These are phyloP conservation scores for Agrocybe chaxingu DNA, from an alignment of 768 basidiomycete genomes.

Conservation along the genomic window DNA sequence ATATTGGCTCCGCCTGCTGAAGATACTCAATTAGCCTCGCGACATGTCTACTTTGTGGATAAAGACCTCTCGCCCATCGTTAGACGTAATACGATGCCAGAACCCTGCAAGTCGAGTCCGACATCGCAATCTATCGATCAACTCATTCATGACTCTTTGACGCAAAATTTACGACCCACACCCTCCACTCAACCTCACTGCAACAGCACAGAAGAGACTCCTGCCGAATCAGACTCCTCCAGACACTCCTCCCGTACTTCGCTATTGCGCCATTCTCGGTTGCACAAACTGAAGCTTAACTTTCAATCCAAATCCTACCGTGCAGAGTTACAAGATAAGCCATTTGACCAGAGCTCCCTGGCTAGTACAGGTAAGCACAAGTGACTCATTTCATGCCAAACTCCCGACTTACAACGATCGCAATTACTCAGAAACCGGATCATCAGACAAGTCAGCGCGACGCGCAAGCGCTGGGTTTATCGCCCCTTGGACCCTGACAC, in stretches of 20 bases:
- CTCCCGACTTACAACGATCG: not conserved
- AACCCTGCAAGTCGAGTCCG: constrained; percentile 5
- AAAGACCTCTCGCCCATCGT: constrained; percentile 9
- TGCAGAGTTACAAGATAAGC: constrained; percentile 11
- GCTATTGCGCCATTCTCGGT: constrained; percentile 16
- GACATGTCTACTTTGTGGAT: constrained; percentile 32
- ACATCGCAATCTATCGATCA: not conserved
- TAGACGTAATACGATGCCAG: constrained; percentile 20
- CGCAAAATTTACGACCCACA: constrained; percentile 11
- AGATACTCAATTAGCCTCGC: constrained; percentile 10
- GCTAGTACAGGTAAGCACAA: constrained; percentile 18
- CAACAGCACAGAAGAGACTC: constrained; percentile 10
- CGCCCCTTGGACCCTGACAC: constrained; percentile 15
- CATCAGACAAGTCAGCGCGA: constrained; percentile 15
- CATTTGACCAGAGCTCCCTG: constrained; percentile 17
- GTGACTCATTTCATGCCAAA: constrained; percentile 5
- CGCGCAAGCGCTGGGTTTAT: constrained; percentile 20
- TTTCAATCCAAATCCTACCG: constrained; percentile 15
- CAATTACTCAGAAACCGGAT: constrained; percentile 9
- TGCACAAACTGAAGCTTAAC: constrained; percentile 23
- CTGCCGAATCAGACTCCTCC: constrained; percentile 20
- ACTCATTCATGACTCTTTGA: constrained; percentile 6
- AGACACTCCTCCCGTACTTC: constrained; percentile 20
- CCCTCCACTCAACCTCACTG: constrained; percentile 6
- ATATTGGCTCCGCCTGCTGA: constrained; percentile 17